These are phyloP conservation scores for Metschnikowia arizonensis DNA, from an alignment of 805 yeast species.

Conservation along the genomic window DNA sequence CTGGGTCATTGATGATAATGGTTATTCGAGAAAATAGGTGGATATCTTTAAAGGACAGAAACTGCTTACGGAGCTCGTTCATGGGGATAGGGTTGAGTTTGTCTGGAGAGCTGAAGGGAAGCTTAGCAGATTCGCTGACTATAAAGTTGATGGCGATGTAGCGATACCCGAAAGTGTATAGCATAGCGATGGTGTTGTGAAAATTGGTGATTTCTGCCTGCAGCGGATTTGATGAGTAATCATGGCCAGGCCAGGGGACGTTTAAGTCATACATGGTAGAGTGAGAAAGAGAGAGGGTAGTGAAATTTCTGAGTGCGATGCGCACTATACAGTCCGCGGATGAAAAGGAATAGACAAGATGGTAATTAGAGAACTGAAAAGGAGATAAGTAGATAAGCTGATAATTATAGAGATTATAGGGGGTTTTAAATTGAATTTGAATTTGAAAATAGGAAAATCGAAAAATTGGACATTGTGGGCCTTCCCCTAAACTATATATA, in stretches of 20 bases:
- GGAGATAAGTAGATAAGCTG: no score
- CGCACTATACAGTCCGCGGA: no score
- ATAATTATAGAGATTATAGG: no score
- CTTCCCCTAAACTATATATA: no score
- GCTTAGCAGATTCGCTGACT: constrained; percentile 46
- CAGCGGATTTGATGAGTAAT: constrained; percentile 42
- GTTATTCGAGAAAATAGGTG: constrained; percentile 68
- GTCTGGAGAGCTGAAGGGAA: constrained; percentile 44
- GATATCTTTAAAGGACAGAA: constrained; percentile 30
- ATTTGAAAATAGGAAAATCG: no score
- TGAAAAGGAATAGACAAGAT: no score
- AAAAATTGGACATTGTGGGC: no score
- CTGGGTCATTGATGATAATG: constrained; percentile 67
- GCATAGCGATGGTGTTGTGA: constrained; percentile 48
- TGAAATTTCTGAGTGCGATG: constrained; percentile 7
- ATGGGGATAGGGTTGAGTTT: constrained; percentile 49
- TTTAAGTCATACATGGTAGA: constrained; percentile 52
- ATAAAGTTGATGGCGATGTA: constrained; percentile 73
- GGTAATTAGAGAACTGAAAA: no score
- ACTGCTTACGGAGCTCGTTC: constrained; percentile 17
- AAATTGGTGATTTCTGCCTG: constrained; percentile 40
- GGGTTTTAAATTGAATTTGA: no score
- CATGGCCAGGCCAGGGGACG: constrained; percentile 64
- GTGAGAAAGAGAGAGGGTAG: neutral
- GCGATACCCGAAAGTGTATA: constrained; percentile 63